Percentiles rank a stretch among this genome's conserved stretches.
Evolutionary conservation across 768 basidiomycete species (phyloP).

Genomic region (Sistotremastrum suecicum): DNA sequence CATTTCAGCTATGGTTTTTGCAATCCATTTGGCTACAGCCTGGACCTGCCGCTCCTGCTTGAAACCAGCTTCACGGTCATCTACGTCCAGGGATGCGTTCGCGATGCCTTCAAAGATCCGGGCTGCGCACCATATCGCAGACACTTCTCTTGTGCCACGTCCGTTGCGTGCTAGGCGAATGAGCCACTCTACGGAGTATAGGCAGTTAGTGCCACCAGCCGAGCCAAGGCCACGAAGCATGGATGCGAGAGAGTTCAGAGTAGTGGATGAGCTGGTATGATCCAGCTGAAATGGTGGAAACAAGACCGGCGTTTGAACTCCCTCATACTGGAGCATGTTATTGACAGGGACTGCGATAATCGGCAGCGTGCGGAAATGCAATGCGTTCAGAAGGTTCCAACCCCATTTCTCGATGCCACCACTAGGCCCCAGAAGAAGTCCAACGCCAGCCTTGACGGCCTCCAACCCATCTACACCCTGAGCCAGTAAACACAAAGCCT

Average conservation of each 20-base stretch:
- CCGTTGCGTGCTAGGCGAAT: conserved; percentile 35
- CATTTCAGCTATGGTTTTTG: conserved; percentile 49
- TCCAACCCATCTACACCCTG: conserved; percentile 16
- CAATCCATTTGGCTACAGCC: conserved; percentile 47
- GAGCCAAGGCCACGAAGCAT: conserved; percentile 67
- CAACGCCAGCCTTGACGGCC: conserved; percentile 38
- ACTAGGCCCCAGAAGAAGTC: conserved; percentile 58
- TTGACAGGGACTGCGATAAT: conserved; percentile 24
- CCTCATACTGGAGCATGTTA: conserved; percentile 15
- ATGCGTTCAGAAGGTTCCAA: conserved; percentile 68
- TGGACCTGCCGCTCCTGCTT: conserved; percentile 3
- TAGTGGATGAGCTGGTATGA: conserved; percentile 35
- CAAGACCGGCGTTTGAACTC: conserved; percentile 17
- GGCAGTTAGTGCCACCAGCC: conserved; percentile 50
- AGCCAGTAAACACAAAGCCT: conserved; percentile 51
- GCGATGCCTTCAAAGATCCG: conserved; percentile 63
- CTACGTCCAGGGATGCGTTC: conserved; percentile 27
- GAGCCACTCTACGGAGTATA: conserved; percentile 81
- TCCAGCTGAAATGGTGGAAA: conserved; percentile 53
- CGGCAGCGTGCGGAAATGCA: conserved; percentile 54
- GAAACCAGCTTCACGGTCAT: conserved; percentile 6
- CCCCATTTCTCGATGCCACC: conserved; percentile 91
- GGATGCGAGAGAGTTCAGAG: conserved; percentile 39
- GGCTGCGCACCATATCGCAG: conserved; percentile 78
- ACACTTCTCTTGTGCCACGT: conserved; percentile 32